A percentile compares a stretch with the other conserved stretches of the same genome.
Evolutionary conservation across 768 basidiomycete genomes (phyloP).

Genomic region (Multifurca ochricompacta): DNA sequence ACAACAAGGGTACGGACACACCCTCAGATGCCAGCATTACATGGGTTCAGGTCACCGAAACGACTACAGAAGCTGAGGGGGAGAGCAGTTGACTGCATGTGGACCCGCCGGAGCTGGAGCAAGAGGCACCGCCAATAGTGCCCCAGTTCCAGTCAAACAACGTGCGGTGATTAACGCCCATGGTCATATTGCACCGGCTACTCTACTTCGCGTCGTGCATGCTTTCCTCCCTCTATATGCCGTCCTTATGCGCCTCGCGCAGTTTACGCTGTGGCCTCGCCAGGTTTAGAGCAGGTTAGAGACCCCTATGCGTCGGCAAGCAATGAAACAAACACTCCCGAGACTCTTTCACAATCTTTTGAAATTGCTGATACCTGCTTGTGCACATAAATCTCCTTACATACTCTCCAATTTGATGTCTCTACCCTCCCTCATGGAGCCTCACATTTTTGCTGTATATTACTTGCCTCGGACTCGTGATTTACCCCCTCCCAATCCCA

Average conservation of each 20-base stretch:
- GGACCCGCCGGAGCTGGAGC: slow-evolving; percentile 4
- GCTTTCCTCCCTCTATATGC: slow-evolving; percentile 16
- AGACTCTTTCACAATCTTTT: background rate
- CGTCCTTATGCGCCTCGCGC: slow-evolving; percentile 13
- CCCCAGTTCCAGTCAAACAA: background rate
- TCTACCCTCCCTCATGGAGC: slow-evolving; percentile 5
- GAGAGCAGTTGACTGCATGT: slow-evolving; percentile 17
- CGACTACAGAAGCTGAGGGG: background rate
- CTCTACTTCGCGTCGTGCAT: slow-evolving; percentile 12
- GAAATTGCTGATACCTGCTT: slow-evolving; percentile 14
- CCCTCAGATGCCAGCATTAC: slow-evolving; percentile 14
- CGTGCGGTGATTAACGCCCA: slow-evolving; percentile 1
- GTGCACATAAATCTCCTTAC: slow-evolving; percentile 6
- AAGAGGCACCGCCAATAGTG: background rate
- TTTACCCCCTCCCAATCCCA: background rate
- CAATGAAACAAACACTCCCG: background rate
- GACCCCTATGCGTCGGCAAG: background rate
- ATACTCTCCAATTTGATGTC: background rate
- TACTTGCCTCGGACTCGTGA: slow-evolving; percentile 4
- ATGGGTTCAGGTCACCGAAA: slow-evolving; percentile 16
- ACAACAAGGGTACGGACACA: slow-evolving; percentile 22
- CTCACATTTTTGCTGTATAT: slow-evolving; percentile 18
- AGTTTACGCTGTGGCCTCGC: slow-evolving; percentile 9
- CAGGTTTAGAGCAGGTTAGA: slow-evolving; percentile 2
- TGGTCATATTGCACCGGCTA: slow-evolving; percentile 1